Percentiles rank a stretch among this genome's conserved stretches.
Evolutionary conservation across 2,329 filamentous ascomycete species (phyloP).

Genomic region (Tolypocladium guangdongense): DNA sequence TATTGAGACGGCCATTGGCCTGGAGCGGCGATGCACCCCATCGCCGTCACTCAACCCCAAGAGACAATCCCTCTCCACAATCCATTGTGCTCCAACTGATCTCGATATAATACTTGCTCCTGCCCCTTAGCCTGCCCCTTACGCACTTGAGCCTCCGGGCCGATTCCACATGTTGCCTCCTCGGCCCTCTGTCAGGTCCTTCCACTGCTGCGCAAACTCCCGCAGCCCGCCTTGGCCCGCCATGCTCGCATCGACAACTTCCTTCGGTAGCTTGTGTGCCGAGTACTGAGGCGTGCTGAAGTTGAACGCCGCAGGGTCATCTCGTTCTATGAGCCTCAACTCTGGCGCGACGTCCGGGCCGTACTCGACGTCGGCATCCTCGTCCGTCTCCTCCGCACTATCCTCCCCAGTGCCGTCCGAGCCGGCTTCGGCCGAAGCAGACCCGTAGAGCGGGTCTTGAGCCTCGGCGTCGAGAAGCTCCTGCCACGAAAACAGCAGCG

Average conservation of each 20-base stretch:
- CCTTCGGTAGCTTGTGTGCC: conserved; percentile 87
- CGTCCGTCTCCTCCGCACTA: conserved; percentile 27
- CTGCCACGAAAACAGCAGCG: conserved; percentile 78
- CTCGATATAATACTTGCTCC: not conserved
- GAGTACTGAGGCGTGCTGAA: conserved; percentile 83
- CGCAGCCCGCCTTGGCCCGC: conserved; percentile 65
- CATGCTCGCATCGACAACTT: conserved; percentile 67
- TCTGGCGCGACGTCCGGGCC: conserved; percentile 58
- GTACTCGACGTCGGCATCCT: conserved; percentile 33
- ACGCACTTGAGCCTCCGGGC: conserved; percentile 7
- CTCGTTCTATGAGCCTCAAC: conserved; percentile 68
- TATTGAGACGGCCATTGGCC: not conserved
- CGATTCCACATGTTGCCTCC: conserved; percentile 29
- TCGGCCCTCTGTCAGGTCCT: conserved; percentile 39
- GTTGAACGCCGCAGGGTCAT: conserved; percentile 81
- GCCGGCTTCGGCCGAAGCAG: conserved; percentile 13
- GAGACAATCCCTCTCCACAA: not conserved
- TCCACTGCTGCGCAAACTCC: conserved; percentile 72
- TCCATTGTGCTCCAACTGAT: not conserved
- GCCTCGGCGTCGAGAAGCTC: conserved; percentile 69
- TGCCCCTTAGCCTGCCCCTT: no score
- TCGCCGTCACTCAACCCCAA: not conserved
- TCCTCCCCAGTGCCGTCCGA: conserved; percentile 23
- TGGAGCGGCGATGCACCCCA: not conserved
- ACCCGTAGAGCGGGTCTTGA: conserved; percentile 43